Evolutionary conservation across 495 filamentous ascomycete genomes (phyloP).

Genomic region (Pseudomonodictys pantanalensis): DNA sequence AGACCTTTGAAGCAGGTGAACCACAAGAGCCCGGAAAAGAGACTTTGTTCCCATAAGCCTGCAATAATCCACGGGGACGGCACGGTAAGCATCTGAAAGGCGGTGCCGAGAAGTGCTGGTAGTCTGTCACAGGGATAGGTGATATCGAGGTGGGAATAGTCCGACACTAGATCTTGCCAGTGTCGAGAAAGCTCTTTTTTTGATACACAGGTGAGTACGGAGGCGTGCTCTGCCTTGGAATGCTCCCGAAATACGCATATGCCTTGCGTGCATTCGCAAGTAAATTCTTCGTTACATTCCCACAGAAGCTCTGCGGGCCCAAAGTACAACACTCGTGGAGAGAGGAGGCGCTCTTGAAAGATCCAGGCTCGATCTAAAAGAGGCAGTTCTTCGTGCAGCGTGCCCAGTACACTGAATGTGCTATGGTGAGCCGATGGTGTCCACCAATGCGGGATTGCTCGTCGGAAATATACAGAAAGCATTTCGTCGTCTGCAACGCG

Average conservation of each 20-base stretch:
- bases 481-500: no score
- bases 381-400: conserved; percentile 24
- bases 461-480: no score
- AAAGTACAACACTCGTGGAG: conserved; percentile 17
- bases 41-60: no score
- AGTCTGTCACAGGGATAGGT: conserved; percentile 9
- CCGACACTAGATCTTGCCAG: conserved; percentile 2
- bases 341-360: conserved; percentile 27
- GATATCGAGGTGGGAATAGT: conserved; percentile 1
- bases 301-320: neutral
- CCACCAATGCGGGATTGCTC: no score
- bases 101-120: conserved; percentile 11
- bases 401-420: no score
- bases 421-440: no score
- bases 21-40: no score
- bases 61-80: no score
- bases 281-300: neutral
- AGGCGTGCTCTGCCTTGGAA: neutral
- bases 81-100: no score
- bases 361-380: conserved; percentile 11
- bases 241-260: neutral
- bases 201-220: neutral
- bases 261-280: conserved; percentile 11
- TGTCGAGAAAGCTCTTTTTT: neutral
- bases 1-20: no score